These are phyloP conservation scores for Penicillium angulare DNA, from an alignment of 495 filamentous ascomycete genomes.

Conservation along the genomic window DNA sequence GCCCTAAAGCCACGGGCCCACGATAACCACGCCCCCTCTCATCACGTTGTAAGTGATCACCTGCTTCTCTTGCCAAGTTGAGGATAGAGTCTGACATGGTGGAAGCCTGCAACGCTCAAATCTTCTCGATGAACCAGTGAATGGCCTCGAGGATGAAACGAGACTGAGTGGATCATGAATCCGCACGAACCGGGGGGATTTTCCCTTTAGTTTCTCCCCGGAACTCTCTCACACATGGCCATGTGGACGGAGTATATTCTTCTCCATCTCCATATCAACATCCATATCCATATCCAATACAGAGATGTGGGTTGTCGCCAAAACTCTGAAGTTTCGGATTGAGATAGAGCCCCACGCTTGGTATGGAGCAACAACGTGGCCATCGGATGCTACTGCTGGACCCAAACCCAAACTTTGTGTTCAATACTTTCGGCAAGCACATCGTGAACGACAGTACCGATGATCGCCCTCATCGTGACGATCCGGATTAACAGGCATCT, in stretches of 20 bases:
- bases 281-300: no score
- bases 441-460: neutral
- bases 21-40: constrained; percentile 6
- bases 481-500: neutral
- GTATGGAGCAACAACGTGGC: constrained; percentile 8
- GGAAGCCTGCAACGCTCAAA: constrained; percentile 10
- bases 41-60: constrained; percentile 9
- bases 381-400: constrained; percentile 1
- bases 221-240: neutral
- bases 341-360: neutral
- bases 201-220: constrained; percentile 3
- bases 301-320: no score
- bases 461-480: constrained; percentile 2
- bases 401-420: constrained; percentile 2
- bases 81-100: constrained; percentile 5
- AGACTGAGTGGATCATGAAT: constrained; percentile 5
- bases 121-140: constrained; percentile 16
- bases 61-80: constrained; percentile 4
- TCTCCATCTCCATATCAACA: no score
- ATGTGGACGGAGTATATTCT: constrained; percentile 5
- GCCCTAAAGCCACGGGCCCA: neutral
- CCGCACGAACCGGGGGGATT: neutral
- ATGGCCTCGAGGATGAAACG: neutral
- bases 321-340: neutral
- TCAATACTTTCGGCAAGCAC: neutral